phyloP scores from a whole-genome alignment of 306 rosid genomes.

The Trifolium subterraneum region DNA sequence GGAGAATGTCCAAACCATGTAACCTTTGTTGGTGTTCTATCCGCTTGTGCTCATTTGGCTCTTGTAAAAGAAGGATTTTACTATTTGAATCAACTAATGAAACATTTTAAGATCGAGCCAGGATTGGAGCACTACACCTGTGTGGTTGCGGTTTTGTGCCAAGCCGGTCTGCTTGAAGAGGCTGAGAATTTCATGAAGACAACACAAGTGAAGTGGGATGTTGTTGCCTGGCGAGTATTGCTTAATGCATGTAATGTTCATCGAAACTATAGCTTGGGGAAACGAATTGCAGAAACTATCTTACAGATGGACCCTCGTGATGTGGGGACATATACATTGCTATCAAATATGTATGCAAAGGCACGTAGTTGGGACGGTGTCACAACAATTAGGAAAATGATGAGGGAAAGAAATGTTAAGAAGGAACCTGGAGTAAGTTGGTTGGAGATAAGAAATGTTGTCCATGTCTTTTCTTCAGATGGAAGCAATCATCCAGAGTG shows the following conservation, averaged over 20 bases:
- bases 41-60: conserved; percentile 66
- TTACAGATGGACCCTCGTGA: conserved; percentile 77
- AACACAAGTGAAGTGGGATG: conserved; percentile 72
- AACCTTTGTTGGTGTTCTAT: conserved; percentile 64
- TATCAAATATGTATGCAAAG: conserved; percentile 81
- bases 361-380: conserved; percentile 71
- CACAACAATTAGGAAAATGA: conserved; percentile 64
- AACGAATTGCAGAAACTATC: conserved; percentile 62
- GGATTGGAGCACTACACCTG: conserved; percentile 88
- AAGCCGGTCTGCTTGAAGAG: conserved; percentile 66
- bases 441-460: conserved; percentile 69
- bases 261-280: conserved; percentile 68
- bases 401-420: conserved; percentile 78
- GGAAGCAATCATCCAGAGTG: conserved; percentile 73
- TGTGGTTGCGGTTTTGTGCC: conserved; percentile 67
- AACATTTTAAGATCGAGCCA: conserved; percentile 56
- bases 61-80: conserved; percentile 63
- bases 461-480: conserved; percentile 68
- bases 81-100: conserved; percentile 61
- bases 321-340: conserved; percentile 72
- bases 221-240: conserved; percentile 85
- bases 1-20: conserved; percentile 59
- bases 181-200: conserved; percentile 72
- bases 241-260: conserved; percentile 85
- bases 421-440: conserved; percentile 91